Evolutionary conservation across 2,329 filamentous ascomycete genomes (phyloP).

Genomic region (Teratosphaeria gauchensis): DNA sequence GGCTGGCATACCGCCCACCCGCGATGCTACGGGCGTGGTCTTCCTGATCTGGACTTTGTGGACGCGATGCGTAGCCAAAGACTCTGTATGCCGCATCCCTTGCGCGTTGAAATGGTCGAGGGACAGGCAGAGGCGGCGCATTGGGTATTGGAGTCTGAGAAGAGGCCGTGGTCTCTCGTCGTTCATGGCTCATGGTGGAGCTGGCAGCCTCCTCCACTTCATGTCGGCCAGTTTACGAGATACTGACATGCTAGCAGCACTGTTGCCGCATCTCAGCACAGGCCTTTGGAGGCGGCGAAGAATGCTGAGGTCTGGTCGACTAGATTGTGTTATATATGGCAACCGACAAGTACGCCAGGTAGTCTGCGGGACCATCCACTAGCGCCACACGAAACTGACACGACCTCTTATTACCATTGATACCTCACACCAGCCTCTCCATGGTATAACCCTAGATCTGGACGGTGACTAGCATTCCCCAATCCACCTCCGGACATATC

Average conservation of each 20-base stretch:
- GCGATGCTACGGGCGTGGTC: slow-evolving; percentile 9
- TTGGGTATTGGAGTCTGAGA: slow-evolving; percentile 4
- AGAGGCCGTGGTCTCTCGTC: neutral
- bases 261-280: neutral
- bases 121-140: slow-evolving; percentile 16
- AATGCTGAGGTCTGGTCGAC: too few species aligned
- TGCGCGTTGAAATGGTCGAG: slow-evolving; percentile 21
- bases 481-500: neutral
- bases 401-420: neutral
- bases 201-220: neutral
- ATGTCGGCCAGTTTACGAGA: neutral
- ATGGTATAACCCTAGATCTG: neutral
- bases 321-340: too few species aligned
- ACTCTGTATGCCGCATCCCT: slow-evolving; percentile 23
- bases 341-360: too few species aligned
- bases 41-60: slow-evolving; percentile 14
- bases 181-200: slow-evolving; percentile 5
- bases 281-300: too few species aligned
- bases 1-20: slow-evolving; percentile 9
- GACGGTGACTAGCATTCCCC: neutral
- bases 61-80: slow-evolving; percentile 19
- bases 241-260: slow-evolving; percentile 3
- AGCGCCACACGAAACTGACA: neutral
- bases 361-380: neutral
- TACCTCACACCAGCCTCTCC: neutral